Conservation (phyloP, 768 basidiomycete species). For the Termitomyces sp. region DNA sequence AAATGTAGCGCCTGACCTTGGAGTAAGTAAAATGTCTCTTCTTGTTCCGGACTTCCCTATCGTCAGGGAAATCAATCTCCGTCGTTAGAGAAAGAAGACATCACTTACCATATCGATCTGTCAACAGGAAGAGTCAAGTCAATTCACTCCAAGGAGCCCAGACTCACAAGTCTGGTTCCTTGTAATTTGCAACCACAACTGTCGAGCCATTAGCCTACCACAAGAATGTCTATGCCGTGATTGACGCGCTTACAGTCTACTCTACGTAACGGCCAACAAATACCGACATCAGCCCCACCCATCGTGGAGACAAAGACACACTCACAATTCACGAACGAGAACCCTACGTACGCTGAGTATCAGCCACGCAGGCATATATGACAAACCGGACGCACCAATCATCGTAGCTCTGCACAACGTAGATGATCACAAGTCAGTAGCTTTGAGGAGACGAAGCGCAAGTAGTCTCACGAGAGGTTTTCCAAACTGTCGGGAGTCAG, state of each 20-base stretch:
- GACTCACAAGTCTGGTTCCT: conserved; percentile 76
- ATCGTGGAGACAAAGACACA: background rate
- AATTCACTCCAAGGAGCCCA: background rate
- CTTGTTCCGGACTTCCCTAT: conserved; percentile 85
- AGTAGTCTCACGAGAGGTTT: conserved; percentile 56
- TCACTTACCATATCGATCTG: conserved; percentile 79
- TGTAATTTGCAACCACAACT: conserved; percentile 71
- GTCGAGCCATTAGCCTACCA: background rate
- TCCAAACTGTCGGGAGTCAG: conserved; percentile 45
- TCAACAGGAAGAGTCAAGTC: background rate
- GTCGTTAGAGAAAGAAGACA: background rate
- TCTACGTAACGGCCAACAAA: conserved; percentile 23
- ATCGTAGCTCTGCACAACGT: conserved; percentile 27
- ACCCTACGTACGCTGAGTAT: conserved; percentile 35
- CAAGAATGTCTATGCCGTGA: background rate
- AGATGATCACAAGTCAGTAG: background rate
- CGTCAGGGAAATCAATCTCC: background rate
- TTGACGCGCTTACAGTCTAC: conserved; percentile 56
- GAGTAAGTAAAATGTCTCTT: conserved; percentile 87
- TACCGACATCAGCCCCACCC: background rate
- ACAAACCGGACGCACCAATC: conserved; percentile 27
- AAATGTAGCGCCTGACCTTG: conserved; percentile 42
- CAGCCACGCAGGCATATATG: background rate
- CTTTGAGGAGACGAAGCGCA: background rate
- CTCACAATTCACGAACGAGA: conserved; percentile 70